Evolutionary conservation across 495 filamentous ascomycete species (phyloP).

Genomic region (Penicillium nucicola): DNA sequence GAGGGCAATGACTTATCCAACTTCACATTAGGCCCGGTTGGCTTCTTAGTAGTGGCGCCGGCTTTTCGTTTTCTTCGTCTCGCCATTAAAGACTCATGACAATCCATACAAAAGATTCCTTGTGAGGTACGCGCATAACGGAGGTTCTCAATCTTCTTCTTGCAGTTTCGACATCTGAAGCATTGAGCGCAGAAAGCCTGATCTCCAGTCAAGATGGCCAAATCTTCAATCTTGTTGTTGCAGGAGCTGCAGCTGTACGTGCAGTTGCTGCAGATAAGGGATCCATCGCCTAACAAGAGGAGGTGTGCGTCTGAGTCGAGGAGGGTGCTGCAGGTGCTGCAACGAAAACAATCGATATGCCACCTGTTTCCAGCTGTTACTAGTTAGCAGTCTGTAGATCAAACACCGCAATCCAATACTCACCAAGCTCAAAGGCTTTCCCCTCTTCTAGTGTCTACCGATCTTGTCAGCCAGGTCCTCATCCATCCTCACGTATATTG

Average conservation of each 20-base stretch:
- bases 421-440: constrained; percentile 97
- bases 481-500: constrained; percentile 5
- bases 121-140: constrained; percentile 97
- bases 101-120: constrained; percentile 99
- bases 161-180: constrained; percentile 97
- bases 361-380: constrained; percentile 87
- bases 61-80: constrained; percentile 84
- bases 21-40: constrained; percentile 57
- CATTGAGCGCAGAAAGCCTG: constrained; percentile 98
- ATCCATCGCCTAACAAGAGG: constrained; percentile 93
- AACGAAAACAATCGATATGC: constrained; percentile 99
- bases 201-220: constrained; percentile 96
- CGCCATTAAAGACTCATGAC: constrained; percentile 98
- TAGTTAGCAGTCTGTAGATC: constrained; percentile 14
- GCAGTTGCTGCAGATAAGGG: constrained; percentile 98
- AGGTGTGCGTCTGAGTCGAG: constrained; percentile 99
- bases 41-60: constrained; percentile 51
- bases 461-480: constrained; percentile 11
- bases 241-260: constrained; percentile 99
- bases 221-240: constrained; percentile 95
- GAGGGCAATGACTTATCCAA: constrained; percentile 94
- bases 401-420: constrained; percentile 29
- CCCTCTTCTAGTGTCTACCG: constrained; percentile 91
- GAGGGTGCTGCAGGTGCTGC: constrained; percentile 91
- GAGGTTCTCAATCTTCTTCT: constrained; percentile 96